Base-by-base conservation (phyloP, 306 rosid species). In the Styphnolobium japonicum region DNA sequence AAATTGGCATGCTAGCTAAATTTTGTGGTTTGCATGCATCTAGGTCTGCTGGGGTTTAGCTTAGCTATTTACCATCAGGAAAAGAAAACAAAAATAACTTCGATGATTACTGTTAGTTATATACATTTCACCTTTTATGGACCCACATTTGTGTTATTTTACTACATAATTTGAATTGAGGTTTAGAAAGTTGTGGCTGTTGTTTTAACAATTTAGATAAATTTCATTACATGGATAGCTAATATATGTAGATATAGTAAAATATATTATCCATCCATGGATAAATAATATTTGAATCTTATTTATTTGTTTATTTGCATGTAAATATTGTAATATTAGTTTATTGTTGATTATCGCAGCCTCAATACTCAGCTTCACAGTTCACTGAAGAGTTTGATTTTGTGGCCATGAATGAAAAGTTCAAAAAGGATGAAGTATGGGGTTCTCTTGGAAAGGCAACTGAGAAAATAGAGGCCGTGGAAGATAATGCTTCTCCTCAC, bases 301-400 rank as follows among this genome's bases (percentile, higher is more conserved):
- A 7, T 76, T 33, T 29, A 12, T 62, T 19, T 77, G 11, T 45
- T 10, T 22, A 22, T 16, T 6, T 40, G 11, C 29, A 3, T 27
- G 18, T 61, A 22, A 58, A 45, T 48, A 48, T 71, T 37, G 10
- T 48, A 45, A 39, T 45, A 42, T 31, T 57, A 3, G 14, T 31
- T 3, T 36, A 4, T 36, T 27, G 37, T 61, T 63, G 18, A 21
- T 23, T 66, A 52, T 61, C 79, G 80, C 85, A 80, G 83, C 81
- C 80, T 73, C 73, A 43, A 29, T 71, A 71, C 81, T 43, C 85
- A 56, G 52, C 83, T 43, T 43, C 78, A 57, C 85, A 85, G 79
- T 93, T 82, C 79, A 86, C 83, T 36, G 97, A 91, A 83, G 98
- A 93, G 76, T 93, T 91, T 80, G 93, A 93, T 83, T 91, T 93